Conservation (phyloP, 352 stramenopile genomes). For the Phytophthora hibernalis region DNA sequence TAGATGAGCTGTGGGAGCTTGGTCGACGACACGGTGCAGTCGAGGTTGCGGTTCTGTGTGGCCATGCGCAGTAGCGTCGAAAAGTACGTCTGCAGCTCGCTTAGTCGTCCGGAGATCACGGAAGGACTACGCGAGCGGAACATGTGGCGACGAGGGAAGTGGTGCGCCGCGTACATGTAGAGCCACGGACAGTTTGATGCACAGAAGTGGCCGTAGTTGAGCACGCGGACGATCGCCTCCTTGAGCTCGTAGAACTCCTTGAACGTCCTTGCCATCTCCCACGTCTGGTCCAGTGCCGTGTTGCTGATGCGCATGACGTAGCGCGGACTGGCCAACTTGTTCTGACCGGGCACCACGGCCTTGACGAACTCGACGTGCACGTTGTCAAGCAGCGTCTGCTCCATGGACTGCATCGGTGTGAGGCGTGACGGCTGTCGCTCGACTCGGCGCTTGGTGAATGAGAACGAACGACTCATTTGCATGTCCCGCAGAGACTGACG, state of each 20-base stretch:
- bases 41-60: constrained; percentile 68
- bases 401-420: constrained; percentile 48
- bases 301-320: constrained; percentile 87
- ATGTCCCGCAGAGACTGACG: constrained; percentile 53
- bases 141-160: constrained; percentile 80
- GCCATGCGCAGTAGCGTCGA: constrained; percentile 66
- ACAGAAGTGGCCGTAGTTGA: constrained; percentile 86
- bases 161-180: constrained; percentile 81
- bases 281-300: constrained; percentile 66
- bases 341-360: constrained; percentile 69
- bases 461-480: constrained; percentile 44
- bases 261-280: constrained; percentile 84
- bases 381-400: constrained; percentile 76
- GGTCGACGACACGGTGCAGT: constrained; percentile 65
- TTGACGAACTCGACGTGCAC: constrained; percentile 86
- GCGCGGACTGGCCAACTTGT: constrained; percentile 68
- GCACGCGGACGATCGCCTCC: constrained; percentile 54
- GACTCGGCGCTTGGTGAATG: constrained; percentile 56
- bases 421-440: constrained; percentile 59
- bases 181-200: constrained; percentile 84
- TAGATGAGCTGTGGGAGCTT: constrained; percentile 75
- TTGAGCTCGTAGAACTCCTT: constrained; percentile 86
- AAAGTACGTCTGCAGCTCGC: constrained; percentile 73
- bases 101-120: constrained; percentile 67
- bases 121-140: constrained; percentile 74